Conservation (phyloP, 306 rosid genomes). For the Malus fusca region DNA sequence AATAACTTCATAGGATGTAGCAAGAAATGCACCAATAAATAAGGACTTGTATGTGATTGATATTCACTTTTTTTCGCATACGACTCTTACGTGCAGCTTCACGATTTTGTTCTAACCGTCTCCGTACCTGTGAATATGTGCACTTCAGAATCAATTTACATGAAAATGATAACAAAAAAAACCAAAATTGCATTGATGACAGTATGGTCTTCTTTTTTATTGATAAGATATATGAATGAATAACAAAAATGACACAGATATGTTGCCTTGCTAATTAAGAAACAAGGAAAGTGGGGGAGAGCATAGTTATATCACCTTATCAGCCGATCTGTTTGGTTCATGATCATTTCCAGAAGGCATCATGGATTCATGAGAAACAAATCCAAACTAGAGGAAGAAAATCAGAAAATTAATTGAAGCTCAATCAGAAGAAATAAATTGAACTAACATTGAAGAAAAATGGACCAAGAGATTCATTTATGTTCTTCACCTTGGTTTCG, state of each 20-base stretch:
- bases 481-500: slow-evolving; percentile 45
- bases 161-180: not conserved
- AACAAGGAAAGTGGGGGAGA: not conserved
- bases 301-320: slow-evolving; percentile 47
- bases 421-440: not conserved
- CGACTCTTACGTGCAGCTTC: slow-evolving; percentile 88
- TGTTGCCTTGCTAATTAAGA: not conserved
- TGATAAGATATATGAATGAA: not conserved
- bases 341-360: slow-evolving; percentile 48
- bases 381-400: slow-evolving; percentile 39
- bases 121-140: slow-evolving; percentile 31
- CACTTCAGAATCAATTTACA: not conserved
- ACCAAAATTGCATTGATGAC: no score
- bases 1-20: not conserved
- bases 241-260: not conserved
- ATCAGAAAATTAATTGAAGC: slow-evolving; percentile 10
- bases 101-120: slow-evolving; percentile 84
- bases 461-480: not conserved
- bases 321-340: slow-evolving; percentile 40
- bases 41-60: not conserved
- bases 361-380: slow-evolving; percentile 41
- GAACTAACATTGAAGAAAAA: not conserved
- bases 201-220: no score
- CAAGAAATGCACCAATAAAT: not conserved
- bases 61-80: slow-evolving; percentile 60